phyloP scores from a whole-genome alignment of 805 yeast species.

The Saturnispora hagleri region DNA sequence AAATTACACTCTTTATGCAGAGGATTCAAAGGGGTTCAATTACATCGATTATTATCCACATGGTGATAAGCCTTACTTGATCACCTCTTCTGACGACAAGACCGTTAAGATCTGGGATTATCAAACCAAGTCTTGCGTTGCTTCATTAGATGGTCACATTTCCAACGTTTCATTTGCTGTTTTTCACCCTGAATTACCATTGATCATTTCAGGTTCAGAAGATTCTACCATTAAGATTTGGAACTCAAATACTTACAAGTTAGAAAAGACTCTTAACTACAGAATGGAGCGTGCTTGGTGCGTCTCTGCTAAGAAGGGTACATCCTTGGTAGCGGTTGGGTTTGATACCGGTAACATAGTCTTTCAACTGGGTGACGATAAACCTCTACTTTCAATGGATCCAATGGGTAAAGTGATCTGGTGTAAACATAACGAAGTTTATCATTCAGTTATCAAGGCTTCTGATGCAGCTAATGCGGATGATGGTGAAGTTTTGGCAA shows the following conservation, averaged over 20 bases:
- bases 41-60: conserved; percentile 95
- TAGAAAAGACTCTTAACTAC: conserved; percentile 84
- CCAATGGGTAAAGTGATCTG: conserved; percentile 84
- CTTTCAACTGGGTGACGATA: conserved; percentile 84
- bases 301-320: conserved; percentile 61
- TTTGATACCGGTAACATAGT: conserved; percentile 93
- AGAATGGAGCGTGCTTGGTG: conserved; percentile 98
- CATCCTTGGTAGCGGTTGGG: conserved; percentile 82
- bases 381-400: conserved; percentile 90
- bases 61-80: conserved; percentile 92
- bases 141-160: conserved; percentile 88
- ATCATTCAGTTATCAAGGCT: conserved; percentile 66
- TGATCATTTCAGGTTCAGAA: conserved; percentile 92
- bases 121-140: conserved; percentile 92
- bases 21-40: conserved; percentile 89
- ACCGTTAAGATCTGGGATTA: conserved; percentile 92
- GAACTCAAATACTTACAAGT: conserved; percentile 89
- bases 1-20: conserved; percentile 86
- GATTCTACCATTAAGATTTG: conserved; percentile 91
- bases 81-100: conserved; percentile 85
- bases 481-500: conserved; percentile 73
- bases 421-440: conserved; percentile 86
- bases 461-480: conserved; percentile 46
- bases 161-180: conserved; percentile 94
- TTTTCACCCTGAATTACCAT: conserved; percentile 95